Base-by-base conservation (phyloP, 345 rosid genomes). In the Zanthoxylum bungeanum region DNA sequence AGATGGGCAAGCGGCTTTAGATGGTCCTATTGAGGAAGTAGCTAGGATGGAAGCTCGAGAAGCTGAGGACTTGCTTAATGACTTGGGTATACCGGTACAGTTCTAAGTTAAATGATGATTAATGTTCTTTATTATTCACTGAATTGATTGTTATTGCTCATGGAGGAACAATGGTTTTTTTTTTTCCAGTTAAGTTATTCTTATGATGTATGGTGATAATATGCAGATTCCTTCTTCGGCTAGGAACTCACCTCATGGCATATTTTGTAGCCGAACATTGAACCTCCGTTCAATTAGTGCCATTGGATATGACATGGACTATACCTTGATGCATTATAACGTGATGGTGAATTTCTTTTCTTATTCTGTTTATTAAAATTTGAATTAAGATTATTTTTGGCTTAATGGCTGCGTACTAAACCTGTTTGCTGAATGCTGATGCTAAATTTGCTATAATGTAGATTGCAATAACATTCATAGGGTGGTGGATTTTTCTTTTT, bases 251-350 rank as follows among this genome's bases (percentile, higher is more conserved):
- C 85, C 97, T 74, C 90, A 93, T 28, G 98, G 98, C 66, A 90
- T 94, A 71, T 94, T 94, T 75, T 94, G 98, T 79, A 94, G 85
- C 75, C 94, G 98, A 61, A 94, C 97, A 17, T 74, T 94, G 84
- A 92, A 94, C 81, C 90, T 94, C 27, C 89, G 97, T 64, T 94
- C 98, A 58, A 92, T 94, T 64, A 92, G 97, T 84, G 97, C 87
- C 27, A 94, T 94, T 78, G 98, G 98, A 74, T 94, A 94, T 72
- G 98, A 94, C 85, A 94, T 94, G 98, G 98, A 94, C 84, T 94
- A 94, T 79, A 94, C 98, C 74, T 79, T 94, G 89, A 84, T 94
- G 67, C 98, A 94, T 66, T 94, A 92, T 80, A 94, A 92, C 79
- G 97, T 94, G 80, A 83, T 52, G 97, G 98, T 92, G 72, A 71